Conservation (phyloP, 1,139 yeast genomes). For the Dujonia santamariae region DNA sequence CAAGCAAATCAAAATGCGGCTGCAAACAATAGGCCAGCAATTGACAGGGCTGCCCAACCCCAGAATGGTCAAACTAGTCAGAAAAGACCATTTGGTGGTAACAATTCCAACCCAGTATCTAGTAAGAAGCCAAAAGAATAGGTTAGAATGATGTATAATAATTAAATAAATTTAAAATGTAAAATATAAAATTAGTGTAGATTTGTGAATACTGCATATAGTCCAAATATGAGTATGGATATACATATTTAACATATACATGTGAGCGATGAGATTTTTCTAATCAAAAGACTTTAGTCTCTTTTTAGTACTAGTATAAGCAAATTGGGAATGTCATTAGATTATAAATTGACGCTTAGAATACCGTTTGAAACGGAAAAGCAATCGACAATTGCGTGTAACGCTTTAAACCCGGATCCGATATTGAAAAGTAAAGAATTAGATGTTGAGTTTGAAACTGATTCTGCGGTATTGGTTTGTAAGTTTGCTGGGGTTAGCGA, state of each 20-base stretch:
- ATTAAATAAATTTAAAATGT: too few species aligned
- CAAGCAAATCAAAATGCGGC: conserved; percentile 15
- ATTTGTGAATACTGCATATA: not conserved
- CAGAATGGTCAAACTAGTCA: conserved; percentile 8
- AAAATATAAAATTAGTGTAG: too few species aligned
- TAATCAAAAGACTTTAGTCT: too few species aligned
- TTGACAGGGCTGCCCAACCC: conserved; percentile 12
- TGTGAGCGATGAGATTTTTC: not conserved
- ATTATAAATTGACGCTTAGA: conserved; percentile 23
- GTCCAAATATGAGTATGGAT: not conserved
- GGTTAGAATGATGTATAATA: conserved; percentile 1
- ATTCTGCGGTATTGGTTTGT: conserved; percentile 32
- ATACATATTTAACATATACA: not conserved
- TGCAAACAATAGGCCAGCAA: conserved; percentile 26
- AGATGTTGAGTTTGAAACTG: conserved; percentile 36
- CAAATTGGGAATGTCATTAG: conserved; percentile 6
- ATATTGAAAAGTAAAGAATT: conserved; percentile 64
- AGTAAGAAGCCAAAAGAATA: conserved; percentile 14
- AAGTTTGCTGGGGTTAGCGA: conserved; percentile 56
- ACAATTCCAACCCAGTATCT: conserved; percentile 8
- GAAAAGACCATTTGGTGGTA: conserved; percentile 13
- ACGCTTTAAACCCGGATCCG: conserved; percentile 73
- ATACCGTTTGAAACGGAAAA: conserved; percentile 60
- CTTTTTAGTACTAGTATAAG: too few species aligned
- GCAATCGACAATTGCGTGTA: conserved; percentile 64